Evolutionary conservation across 495 filamentous ascomycete genomes (phyloP).

Genomic region (Aspergillus incahuasiensis): DNA sequence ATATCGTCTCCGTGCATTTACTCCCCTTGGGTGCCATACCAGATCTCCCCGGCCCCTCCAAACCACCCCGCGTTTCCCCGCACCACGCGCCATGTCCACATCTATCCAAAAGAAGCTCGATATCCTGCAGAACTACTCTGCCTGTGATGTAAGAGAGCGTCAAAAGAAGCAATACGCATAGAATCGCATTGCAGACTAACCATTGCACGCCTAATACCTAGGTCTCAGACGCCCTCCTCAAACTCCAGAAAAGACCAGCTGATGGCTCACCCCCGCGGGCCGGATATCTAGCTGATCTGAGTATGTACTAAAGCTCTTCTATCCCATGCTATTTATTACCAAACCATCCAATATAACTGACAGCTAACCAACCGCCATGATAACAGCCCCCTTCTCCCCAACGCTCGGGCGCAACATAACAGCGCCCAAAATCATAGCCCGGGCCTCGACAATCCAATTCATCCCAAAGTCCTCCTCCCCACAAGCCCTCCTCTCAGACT

Average conservation of each 20-base stretch:
- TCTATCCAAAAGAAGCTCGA: constrained; percentile 32
- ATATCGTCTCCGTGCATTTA: not conserved
- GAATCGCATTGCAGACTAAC: not conserved
- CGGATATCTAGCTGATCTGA: constrained; percentile 58
- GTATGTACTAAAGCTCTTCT: constrained; percentile 27
- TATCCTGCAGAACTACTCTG: constrained; percentile 38
- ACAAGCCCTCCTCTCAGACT: not conserved
- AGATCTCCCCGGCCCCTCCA: constrained; percentile 1
- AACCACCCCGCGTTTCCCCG: not conserved
- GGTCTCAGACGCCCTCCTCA: constrained; percentile 61
- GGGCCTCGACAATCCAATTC: constrained; percentile 62
- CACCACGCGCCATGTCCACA: constrained; percentile 23
- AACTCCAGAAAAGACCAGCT: constrained; percentile 49
- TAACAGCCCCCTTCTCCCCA: constrained; percentile 32
- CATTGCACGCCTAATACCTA: constrained; percentile 14
- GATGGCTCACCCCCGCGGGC: constrained; percentile 36
- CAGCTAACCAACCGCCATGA: not conserved
- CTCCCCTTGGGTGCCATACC: not conserved
- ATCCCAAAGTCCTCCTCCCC: constrained; percentile 39
- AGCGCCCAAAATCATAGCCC: constrained; percentile 46
- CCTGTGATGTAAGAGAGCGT: constrained; percentile 41
- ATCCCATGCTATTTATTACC: too few relatives aligned
- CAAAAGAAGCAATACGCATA: not conserved
- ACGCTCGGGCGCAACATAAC: constrained; percentile 27
- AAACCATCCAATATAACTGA: too few relatives aligned